Evolutionary conservation across 306 rosid genomes (phyloP), one percentile per base, ranked within the genome.

Genomic region (Acmispon strigosus): DNA sequence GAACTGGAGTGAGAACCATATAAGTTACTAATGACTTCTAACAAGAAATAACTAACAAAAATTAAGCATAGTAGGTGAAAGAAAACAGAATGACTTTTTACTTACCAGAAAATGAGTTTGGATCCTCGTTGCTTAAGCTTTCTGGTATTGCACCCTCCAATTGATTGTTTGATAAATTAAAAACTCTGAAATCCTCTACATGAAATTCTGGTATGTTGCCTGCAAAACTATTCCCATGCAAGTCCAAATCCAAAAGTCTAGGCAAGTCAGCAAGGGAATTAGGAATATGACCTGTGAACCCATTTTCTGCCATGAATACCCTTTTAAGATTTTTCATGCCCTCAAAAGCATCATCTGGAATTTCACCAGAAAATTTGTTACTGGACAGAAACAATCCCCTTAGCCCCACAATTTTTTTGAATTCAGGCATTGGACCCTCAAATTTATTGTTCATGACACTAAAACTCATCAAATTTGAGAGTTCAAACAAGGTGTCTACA

Each of bases 181-280:
- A 43, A 1, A 2, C 2, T 45, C 32, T 66, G 74, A 88, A 85
- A 37, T 17, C 48, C 20, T 54, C 48, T 1, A 14, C 53, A 3
- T n/a, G 75, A 79, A 92, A 92, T 13, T 79, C 75, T n/a, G 93
- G 96, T 37, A 90, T 72, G 14, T 66, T 77, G 1, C 97, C 98
- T 17, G 18, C 78, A 78, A 93, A 87, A 27, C 34, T 63, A 61
- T 88, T 90, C 0, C 73, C 84, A 2, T 37, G 71, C 5, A 90
- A 76, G 15, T 80, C 83, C 81, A 90, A 78, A 71, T 88, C 94
- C 76, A 43, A 16, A 24, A 90, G 81, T 49, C n/a, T 66, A 57
- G 80, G 78, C 86, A 84, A 82, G 4, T 65, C 65, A 69, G 49
- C 83, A 48, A 88, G 67, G 47, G 97, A 88, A 1, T 27, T 15